Base-by-base conservation (phyloP, 306 rosid species). In the Quercus cerris region DNA sequence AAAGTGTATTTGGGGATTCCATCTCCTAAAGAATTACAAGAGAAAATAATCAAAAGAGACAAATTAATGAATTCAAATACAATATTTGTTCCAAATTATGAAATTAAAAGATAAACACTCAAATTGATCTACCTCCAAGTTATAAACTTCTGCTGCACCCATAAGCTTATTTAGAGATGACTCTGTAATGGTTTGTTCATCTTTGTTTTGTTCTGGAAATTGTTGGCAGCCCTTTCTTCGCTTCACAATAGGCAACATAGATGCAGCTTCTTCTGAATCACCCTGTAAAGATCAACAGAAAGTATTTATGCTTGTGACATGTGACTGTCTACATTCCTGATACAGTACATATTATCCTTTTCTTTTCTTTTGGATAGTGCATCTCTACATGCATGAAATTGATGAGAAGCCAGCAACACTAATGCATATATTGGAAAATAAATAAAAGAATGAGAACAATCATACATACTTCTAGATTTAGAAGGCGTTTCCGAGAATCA, bases 101-200 rank as follows among this genome's bases (percentile, higher is more conserved):
- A 58, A 75, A 14, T 33, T 49, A 8, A 55, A 58, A 54, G 56
- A 76, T 5, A 68, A 75, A 20, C 58, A 31, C 14, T 51, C 74
- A 66, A 73, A 66, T 59, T 23, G 28, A 19, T 75, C 63, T 68
- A 94, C 98, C 94, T 94, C 83, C 69, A 94, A 84, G 83, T 92
- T 83, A 82, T 88, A 94, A 54, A 88, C 78, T 73, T 94, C 97
- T 7, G 80, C 86, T 2, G 94, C 94, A 70, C 97, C 97, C 83
- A 94, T 86, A 85, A 92, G 82, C 77, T 85, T 92, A 76, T 84
- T 89, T 75, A 92, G 70, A 71, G 96, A 83, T 51, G 96, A 86
- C 79, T 91, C 94, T 22, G 94, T 84, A 85, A 94, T 73, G 56
- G 90, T 89, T 77, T 85, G 94, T 76, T 91, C 96, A 78, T 90